A percentile compares a stretch with the other conserved stretches of the same genome.
These are phyloP conservation scores for Ogataea dorogensis DNA, from an alignment of 805 yeast genomes.

Conservation along the genomic window DNA sequence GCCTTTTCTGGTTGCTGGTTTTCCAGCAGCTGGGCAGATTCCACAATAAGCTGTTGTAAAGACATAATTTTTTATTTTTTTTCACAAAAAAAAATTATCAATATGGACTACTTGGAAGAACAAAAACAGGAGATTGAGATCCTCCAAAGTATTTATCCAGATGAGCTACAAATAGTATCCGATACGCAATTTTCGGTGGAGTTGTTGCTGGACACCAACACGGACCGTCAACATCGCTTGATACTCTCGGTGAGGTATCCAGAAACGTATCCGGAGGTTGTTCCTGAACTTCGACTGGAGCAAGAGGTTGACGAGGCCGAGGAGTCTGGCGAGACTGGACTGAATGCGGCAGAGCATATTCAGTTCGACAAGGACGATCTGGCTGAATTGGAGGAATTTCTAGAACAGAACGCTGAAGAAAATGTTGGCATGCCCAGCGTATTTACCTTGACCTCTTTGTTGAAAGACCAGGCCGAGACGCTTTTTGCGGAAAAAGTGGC, in stretches of 20 bases:
- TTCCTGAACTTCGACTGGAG: conserved; percentile 54
- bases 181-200: conserved; percentile 54
- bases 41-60: conserved; percentile 13
- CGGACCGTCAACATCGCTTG: conserved; percentile 57
- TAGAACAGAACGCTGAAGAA: conserved; percentile 64
- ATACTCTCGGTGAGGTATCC: conserved; percentile 69
- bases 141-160: conserved; percentile 88
- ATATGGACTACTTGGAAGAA: conserved; percentile 78
- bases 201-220: conserved; percentile 64
- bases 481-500: conserved; percentile 59
- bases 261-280: conserved; percentile 75
- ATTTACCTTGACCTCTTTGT: conserved; percentile 70
- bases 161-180: conserved; percentile 59
- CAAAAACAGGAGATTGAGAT: conserved; percentile 89
- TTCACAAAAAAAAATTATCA: conserved; percentile 3
- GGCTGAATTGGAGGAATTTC: conserved; percentile 37
- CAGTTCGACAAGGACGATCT: conserved; percentile 52
- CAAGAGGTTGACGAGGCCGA: conserved; percentile 47
- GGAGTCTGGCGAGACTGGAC: conserved; percentile 42
- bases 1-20: conserved; percentile 55
- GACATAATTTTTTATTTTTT: conserved; percentile 7
- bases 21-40: conserved; percentile 39
- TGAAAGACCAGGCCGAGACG: conserved; percentile 80
- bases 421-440: conserved; percentile 90
- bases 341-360: conserved; percentile 57